These are phyloP conservation scores for Mucor saturninus DNA, from an alignment of 371 early-diverging fungal species.

Conservation along the genomic window DNA sequence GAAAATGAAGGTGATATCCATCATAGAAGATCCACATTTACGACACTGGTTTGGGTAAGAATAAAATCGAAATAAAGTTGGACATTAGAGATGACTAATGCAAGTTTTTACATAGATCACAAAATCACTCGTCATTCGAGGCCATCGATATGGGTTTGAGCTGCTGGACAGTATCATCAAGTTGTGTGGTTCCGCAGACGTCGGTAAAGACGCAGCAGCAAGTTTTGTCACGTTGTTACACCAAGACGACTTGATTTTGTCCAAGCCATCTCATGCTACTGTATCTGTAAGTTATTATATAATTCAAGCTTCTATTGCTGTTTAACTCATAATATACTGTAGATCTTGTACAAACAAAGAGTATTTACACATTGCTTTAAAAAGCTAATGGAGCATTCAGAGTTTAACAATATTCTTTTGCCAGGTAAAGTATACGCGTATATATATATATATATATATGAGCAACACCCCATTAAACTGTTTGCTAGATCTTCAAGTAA, in stretches of 20 bases:
- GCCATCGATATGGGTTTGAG: slow-evolving; percentile 58
- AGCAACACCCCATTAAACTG: too few relatives aligned
- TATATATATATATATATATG: too few relatives aligned
- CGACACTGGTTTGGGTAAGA: slow-evolving; percentile 15
- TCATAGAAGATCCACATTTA: slow-evolving; percentile 13
- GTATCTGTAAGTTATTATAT: slow-evolving; percentile 52
- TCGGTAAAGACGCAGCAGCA: slow-evolving; percentile 64
- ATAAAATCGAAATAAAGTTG: not conserved
- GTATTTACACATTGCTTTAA: slow-evolving; percentile 73
- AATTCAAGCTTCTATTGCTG: not conserved
- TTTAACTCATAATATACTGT: slow-evolving; percentile 7
- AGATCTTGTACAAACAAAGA: slow-evolving; percentile 77
- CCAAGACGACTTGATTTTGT: slow-evolving; percentile 67
- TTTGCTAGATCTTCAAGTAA: slow-evolving; percentile 45
- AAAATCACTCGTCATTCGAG: slow-evolving; percentile 60
- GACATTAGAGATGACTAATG: not conserved
- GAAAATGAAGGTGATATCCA: slow-evolving; percentile 2
- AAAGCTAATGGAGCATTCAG: slow-evolving; percentile 46
- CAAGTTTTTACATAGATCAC: slow-evolving; percentile 47
- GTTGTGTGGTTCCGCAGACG: slow-evolving; percentile 42
- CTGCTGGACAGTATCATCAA: slow-evolving; percentile 58
- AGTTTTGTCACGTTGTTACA: slow-evolving; percentile 68
- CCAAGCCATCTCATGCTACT: slow-evolving; percentile 67
- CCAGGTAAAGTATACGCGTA: slow-evolving; percentile 15
- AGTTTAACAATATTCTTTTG: slow-evolving; percentile 10